Base-by-base conservation (phyloP, 306 rosid species). In the Lotus japonicus region DNA sequence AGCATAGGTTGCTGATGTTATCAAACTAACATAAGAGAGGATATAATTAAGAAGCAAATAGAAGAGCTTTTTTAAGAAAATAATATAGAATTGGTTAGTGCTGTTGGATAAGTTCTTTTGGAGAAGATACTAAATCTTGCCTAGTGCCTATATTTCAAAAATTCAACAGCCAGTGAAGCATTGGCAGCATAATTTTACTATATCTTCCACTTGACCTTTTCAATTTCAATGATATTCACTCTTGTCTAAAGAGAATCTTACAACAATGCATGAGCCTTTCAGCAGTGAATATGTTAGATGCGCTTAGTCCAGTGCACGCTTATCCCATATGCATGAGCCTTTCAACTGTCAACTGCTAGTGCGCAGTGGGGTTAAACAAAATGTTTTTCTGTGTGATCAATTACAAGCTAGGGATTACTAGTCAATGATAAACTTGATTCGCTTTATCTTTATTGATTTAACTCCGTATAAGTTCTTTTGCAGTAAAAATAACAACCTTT, bases 201-300 rank as follows among this genome's bases (percentile, higher is more conserved):
- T 51, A 69, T 78, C 35, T 46, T 48, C 73, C 61, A 72, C 70
- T 66, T 66, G 53, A 74, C 33, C 68, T 50, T 78, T 63, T 55
- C 68, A 51, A 18, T 50, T 72, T 63, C 53, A 71, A 58, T 44
- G 69, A 31, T 41, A 61, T 74, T 58, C 64, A 43, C 23, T 52
- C 49, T 56, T 11, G 59, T 48, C 64, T 31, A 41, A 67, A 76
- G 64, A 52, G 79, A 86, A 77, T 84, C 69, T 74, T 44, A 15
- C 61, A 71, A 63, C 69, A 75, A 72, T 39, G 62, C 72, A 76
- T 80, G 69, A 71, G 61, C 82, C 73, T 80, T 73, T 72, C 73
- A 61, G 66, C 26, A 21, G 26, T n/a, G 26, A 21, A 21, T 1
- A 21, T 21, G 3, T 3, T 21, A 79, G 80, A 74, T 77, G 80